phyloP scores from a whole-genome alignment of 2,329 filamentous ascomycete species.

The Pestalotiopsis sp. region DNA sequence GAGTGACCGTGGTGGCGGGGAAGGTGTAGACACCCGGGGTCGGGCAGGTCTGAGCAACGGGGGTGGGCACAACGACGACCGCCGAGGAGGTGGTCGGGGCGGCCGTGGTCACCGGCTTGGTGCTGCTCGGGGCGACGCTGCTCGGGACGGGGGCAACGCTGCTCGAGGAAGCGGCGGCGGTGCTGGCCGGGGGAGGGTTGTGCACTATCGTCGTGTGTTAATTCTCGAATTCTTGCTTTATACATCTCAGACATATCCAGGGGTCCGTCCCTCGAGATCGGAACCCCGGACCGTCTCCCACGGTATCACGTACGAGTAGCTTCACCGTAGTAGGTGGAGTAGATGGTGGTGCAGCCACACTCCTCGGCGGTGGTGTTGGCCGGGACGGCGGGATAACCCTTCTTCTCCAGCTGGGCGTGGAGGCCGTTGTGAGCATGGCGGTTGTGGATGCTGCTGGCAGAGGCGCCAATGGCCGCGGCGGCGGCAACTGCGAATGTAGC shows the following conservation, averaged over 20 bases:
- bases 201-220: slow-evolving; percentile 39
- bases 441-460: slow-evolving; percentile 57
- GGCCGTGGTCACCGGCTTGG: slow-evolving; percentile 24
- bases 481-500: slow-evolving; percentile 67
- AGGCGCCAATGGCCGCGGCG: slow-evolving; percentile 61
- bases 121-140: slow-evolving; percentile 19
- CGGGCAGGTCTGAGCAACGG: slow-evolving; percentile 55
- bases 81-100: slow-evolving; percentile 34
- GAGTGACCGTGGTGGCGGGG: slow-evolving; percentile 70
- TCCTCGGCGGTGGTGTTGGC: slow-evolving; percentile 39
- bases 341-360: slow-evolving; percentile 76
- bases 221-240: slow-evolving; percentile 9
- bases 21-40: slow-evolving; percentile 76
- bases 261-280: not conserved
- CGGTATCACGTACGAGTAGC: slow-evolving; percentile 58
- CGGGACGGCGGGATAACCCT: slow-evolving; percentile 36
- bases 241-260: not conserved
- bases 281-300: too few species aligned
- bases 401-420: slow-evolving; percentile 49
- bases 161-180: slow-evolving; percentile 20
- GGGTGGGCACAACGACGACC: slow-evolving; percentile 54
- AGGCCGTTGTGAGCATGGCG: slow-evolving; percentile 63
- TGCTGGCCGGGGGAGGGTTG: slow-evolving; percentile 35
- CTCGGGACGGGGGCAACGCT: not conserved
- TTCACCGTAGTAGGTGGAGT: slow-evolving; percentile 70